Base-by-base conservation (phyloP, 2,329 filamentous ascomycete species). In the Scleromitrula shiraiana region DNA sequence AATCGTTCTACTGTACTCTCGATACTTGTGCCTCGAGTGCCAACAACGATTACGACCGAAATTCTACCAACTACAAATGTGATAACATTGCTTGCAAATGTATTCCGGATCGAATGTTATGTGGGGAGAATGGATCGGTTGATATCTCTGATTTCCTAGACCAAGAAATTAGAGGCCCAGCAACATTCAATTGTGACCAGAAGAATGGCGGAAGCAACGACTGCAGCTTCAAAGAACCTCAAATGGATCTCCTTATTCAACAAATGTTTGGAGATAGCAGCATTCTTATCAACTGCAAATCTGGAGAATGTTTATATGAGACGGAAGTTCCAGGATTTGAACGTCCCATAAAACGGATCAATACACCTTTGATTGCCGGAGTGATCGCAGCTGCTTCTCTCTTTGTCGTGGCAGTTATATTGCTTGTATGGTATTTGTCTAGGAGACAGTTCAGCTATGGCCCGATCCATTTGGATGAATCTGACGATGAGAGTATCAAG, bases 1-100 rank as follows among this genome's bases (percentile, higher is more conserved):
- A 98, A 68, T 97, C 93, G 1, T 98, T 98, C 72, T 98, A 95
- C 68, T 98, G 94, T 70, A 82, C 85, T 53, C 73, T 98, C 50
- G 80, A 88, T 60, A 83, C 83, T 14, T 98, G 93, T 70, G 68
- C 78, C 14, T 93, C 87, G 60, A 76, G 69, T 42, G 80, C 84
- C 64, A 76, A 85, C 49, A 83, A 82, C 51, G 76, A 79, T 46
- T 76, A 82, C 27, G 71, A 77, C 44, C 77, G 79, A 59, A 98
- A 98, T 68, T 82, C 77, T 47, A 97, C 91, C 2, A 77, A 75
- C 42, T 97, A 97, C 69, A 77, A 79, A 56, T 98, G 93, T 68
- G 76, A 91, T 36, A 81, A 88, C 53, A 83, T 96, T 59, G 74
- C 83, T 53, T 98, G 93, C 68, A 80, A 80, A 56, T 98, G 93